Evolutionary conservation across 148 eudicot genomes (phyloP).

Genomic region (Chenopodium album): DNA sequence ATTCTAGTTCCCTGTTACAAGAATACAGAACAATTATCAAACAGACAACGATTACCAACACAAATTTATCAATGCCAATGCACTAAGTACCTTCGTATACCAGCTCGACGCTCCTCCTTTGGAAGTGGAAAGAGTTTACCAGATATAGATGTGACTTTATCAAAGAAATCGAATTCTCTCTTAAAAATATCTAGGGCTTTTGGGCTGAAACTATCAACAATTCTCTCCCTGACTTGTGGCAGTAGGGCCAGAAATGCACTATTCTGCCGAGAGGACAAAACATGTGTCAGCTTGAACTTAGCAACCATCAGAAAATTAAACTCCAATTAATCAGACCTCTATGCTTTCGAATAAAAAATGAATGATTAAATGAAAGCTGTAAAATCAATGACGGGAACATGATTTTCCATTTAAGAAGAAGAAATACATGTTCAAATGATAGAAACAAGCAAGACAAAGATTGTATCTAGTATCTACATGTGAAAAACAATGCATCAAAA

Average conservation of each 20-base stretch:
- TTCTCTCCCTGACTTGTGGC: conserved; percentile 70
- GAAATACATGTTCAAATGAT: not conserved
- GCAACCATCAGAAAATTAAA: not conserved
- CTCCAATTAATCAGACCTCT: not conserved
- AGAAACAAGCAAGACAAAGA: not conserved
- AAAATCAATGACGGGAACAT: not conserved
- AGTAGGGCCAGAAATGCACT: conserved; percentile 59
- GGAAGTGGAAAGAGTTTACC: conserved; percentile 84
- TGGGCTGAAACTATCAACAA: conserved; percentile 76
- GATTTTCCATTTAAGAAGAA: not conserved
- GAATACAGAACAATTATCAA: conserved; percentile 5
- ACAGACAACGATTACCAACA: conserved; percentile 4
- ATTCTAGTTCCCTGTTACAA: conserved; percentile 72
- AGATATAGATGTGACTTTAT: conserved; percentile 92
- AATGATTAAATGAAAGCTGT: not conserved
- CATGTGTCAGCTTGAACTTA: not conserved
- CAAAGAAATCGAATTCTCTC: conserved; percentile 97
- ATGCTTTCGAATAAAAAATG: not conserved
- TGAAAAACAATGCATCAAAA: not conserved
- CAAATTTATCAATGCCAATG: conserved; percentile 8
- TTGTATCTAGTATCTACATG: not conserved
- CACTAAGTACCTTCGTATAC: conserved; percentile 64
- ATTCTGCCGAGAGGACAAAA: conserved; percentile 48
- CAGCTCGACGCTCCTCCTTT: conserved; percentile 96
- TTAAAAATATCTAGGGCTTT: conserved; percentile 69